A percentile compares a stretch with the other conserved stretches of the same genome.
phyloP scores from a whole-genome alignment of 2,329 filamentous ascomycete genomes.

The Pestalotiopsis sp. region DNA sequence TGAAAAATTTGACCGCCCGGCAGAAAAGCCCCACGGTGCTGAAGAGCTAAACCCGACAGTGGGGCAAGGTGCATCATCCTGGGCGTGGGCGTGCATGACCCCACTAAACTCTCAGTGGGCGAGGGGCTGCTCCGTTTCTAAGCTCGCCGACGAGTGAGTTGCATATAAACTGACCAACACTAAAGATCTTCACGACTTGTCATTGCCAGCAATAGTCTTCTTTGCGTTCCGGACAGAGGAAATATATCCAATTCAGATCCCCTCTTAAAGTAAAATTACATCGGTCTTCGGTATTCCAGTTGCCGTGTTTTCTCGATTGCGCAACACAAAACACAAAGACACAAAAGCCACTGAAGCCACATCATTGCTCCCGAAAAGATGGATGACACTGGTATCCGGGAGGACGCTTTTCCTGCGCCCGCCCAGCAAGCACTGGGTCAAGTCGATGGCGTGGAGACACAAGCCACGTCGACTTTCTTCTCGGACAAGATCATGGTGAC shows the following conservation, averaged over 20 bases:
- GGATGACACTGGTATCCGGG: constrained; percentile 42
- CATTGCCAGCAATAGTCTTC: too few relatives aligned
- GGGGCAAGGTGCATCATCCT: constrained; percentile 13
- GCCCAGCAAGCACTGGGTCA: constrained; percentile 61
- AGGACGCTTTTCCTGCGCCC: constrained; percentile 68
- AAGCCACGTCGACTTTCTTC: constrained; percentile 74
- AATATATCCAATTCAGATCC: too few relatives aligned
- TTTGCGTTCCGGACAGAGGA: too few relatives aligned
- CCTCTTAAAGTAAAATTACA: too few relatives aligned
- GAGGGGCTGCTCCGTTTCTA: neutral
- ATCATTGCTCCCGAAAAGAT: constrained; percentile 28
- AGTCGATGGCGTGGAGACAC: constrained; percentile 71
- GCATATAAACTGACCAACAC: neutral
- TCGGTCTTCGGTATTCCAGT: too few relatives aligned
- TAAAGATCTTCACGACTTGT: neutral
- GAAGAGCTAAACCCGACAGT: neutral
- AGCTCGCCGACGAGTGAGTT: too few relatives aligned
- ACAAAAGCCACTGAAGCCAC: neutral
- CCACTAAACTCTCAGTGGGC: neutral
- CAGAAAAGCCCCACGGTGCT: constrained; percentile 23
- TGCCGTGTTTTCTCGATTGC: too few relatives aligned
- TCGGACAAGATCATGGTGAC: constrained; percentile 90
- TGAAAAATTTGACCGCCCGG: constrained; percentile 35
- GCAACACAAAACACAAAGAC: too few relatives aligned
- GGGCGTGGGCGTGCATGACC: constrained; percentile 21